Evolutionary conservation across 1,139 yeast genomes (phyloP).

Genomic region (Geotrichum fermentans): DNA sequence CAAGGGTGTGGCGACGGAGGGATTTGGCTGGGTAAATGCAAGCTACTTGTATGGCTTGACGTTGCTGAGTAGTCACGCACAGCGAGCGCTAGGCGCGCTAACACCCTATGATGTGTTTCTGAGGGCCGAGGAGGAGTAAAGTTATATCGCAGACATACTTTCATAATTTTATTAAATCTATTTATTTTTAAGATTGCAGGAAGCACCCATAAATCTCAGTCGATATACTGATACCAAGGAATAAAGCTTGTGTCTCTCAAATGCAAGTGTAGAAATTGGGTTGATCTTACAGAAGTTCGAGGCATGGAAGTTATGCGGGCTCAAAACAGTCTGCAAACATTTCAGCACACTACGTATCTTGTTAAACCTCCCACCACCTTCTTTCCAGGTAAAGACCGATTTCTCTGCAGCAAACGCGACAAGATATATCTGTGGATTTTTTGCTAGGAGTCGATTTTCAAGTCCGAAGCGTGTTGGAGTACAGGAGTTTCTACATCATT

Average conservation of each 20-base stretch:
- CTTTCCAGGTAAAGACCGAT: neutral
- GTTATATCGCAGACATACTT: neutral
- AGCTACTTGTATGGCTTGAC: constrained; percentile 73
- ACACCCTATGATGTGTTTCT: constrained; percentile 76
- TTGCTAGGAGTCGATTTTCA: no score
- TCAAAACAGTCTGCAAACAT: constrained; percentile 11
- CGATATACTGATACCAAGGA: no score
- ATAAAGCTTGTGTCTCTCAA: no score
- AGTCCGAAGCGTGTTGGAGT: no score
- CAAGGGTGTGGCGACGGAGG: constrained; percentile 92
- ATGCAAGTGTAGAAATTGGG: no score
- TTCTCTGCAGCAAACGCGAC: no score
- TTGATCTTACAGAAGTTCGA: no score
- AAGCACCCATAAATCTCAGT: neutral
- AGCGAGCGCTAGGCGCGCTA: constrained; percentile 74
- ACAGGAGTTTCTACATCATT: no score
- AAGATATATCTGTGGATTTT: no score
- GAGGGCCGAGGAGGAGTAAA: constrained; percentile 3
- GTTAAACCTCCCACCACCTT: constrained; percentile 1
- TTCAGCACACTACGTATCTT: constrained; percentile 4
- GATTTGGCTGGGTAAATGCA: constrained; percentile 93
- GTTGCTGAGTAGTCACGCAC: constrained; percentile 61
- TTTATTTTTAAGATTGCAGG: neutral
- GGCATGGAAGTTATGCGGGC: no score
- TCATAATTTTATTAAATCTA: neutral